Conservation (phyloP, 148 eudicot species). For the Cornus suecica region DNA sequence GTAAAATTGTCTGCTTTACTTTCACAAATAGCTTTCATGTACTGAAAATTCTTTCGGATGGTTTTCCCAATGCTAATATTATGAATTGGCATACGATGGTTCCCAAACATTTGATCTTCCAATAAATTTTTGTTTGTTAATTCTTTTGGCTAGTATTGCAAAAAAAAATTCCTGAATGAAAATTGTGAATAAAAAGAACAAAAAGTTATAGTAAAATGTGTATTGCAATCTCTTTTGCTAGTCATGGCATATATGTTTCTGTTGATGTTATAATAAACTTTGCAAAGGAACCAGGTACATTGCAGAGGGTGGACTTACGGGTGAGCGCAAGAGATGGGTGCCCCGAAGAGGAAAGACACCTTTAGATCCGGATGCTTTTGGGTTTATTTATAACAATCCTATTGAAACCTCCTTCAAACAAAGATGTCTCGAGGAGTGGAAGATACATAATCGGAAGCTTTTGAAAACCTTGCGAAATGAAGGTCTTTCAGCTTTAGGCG, state of each 20-base stretch:
- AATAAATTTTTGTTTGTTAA: background rate
- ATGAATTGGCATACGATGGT: background rate
- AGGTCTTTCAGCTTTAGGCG: conserved; percentile 71
- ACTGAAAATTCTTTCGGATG: too few relatives aligned
- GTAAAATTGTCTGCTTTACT: too few relatives aligned
- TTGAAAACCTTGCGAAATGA: conserved; percentile 64
- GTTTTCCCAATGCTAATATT: too few relatives aligned
- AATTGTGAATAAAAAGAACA: too few relatives aligned
- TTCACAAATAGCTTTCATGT: too few relatives aligned
- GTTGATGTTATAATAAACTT: conserved; percentile 18
- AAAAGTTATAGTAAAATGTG: too few relatives aligned
- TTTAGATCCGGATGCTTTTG: conserved; percentile 93
- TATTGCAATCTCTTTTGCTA: background rate
- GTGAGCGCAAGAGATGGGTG: conserved; percentile 97
- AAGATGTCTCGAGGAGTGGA: conserved; percentile 83
- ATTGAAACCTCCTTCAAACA: conserved; percentile 91
- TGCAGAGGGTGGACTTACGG: conserved; percentile 95
- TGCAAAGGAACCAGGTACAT: conserved; percentile 52
- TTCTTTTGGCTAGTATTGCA: background rate
- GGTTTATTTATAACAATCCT: conserved; percentile 74
- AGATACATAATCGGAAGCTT: conserved; percentile 66
- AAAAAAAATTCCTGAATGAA: too few relatives aligned
- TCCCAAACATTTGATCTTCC: background rate
- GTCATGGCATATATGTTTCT: background rate
- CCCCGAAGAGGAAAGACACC: conserved; percentile 95